Base-by-base conservation (phyloP, 441 rosid species). In the Gossypium aridum region DNA sequence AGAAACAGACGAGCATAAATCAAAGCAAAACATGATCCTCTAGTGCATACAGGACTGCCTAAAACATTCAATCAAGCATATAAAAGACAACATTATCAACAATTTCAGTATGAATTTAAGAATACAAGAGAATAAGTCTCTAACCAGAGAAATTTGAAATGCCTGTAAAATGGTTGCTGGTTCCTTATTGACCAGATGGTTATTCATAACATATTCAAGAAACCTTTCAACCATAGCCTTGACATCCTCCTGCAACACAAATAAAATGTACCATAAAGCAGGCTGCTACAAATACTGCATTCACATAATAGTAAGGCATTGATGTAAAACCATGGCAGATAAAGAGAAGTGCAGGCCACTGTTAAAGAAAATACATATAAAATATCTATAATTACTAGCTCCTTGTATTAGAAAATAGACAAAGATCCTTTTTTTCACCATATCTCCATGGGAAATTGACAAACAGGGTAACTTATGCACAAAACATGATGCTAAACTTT, bases 131-230 rank as follows among this genome's bases (percentile, higher is more conserved):
- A 70, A 39, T 8, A 54, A 49, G 64, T 54, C 10, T 76, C 95
- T 83, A 62, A 96, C 99, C 92, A 94, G 77, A 64, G 98, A 91
- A 71, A 96, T 82, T 83, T 86, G 92, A 78, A 96, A 96, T 20
- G 98, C 99, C 84, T 96, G 96, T 80, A 90, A 85, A 54, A 80
- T 74, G 71, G 88, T 75, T 61, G 76, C 83, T 19, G 91, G 91
- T 81, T 92, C 94, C 79, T 76, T 75, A 64, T 59, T 80, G 72
- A 94, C 85, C 77, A 31, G 87, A 79, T 88, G 88, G 82, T 94
- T 87, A 75, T 86, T 88, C 85, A 94, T 82, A 39, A 96, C 88
- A 85, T 91, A 92, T 80, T 86, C 89, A 49, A 90, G 90, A 81
- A 92, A 84, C 64, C 71, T 82, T 72, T 85, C 91, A 81, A 76